A percentile compares a stretch with the other conserved stretches of the same genome.
phyloP scores from a whole-genome alignment of 2,329 filamentous ascomycete species.

The Neopestalotiopsis sp. region DNA sequence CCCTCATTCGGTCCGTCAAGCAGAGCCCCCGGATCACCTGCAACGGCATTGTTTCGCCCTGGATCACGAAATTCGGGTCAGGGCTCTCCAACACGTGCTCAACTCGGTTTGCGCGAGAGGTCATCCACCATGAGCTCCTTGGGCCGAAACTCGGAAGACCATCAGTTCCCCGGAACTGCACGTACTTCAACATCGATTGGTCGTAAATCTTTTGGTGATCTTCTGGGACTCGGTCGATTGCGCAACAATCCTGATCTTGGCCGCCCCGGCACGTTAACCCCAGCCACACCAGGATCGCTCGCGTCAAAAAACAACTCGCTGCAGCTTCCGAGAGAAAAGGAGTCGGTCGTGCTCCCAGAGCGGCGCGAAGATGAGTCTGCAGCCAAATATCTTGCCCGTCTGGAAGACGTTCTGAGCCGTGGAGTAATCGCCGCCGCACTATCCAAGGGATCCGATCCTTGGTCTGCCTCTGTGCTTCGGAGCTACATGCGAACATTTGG shows the following conservation, averaged over 20 bases:
- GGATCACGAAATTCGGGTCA: constrained; percentile 60
- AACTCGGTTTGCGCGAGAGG: constrained; percentile 69
- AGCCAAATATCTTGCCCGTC: constrained; percentile 82
- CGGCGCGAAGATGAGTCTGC: constrained; percentile 87
- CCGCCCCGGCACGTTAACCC: constrained; percentile 71
- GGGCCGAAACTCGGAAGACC: constrained; percentile 73
- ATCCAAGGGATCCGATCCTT: constrained; percentile 84
- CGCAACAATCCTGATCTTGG: constrained; percentile 80
- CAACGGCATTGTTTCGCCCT: constrained; percentile 55
- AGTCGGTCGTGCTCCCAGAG: constrained; percentile 75
- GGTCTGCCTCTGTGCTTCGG: constrained; percentile 80
- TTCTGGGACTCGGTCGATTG: constrained; percentile 79
- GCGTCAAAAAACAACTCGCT: constrained; percentile 84
- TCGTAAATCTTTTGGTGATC: constrained; percentile 89
- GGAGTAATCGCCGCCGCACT: constrained; percentile 84
- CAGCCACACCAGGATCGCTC: constrained; percentile 71
- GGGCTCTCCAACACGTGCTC: constrained; percentile 70
- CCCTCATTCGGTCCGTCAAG: constrained; percentile 34
- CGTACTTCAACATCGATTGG: constrained; percentile 88
- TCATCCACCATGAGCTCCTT: constrained; percentile 91
- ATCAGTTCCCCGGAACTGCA: constrained; percentile 68
- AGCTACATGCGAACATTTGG: constrained; percentile 96
- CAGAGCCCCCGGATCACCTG: constrained; percentile 49
- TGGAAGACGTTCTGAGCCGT: constrained; percentile 80
- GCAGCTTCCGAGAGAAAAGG: constrained; percentile 66